These are phyloP conservation scores for Globisporangium nunn DNA, from an alignment of 352 stramenopile species.

Conservation along the genomic window DNA sequence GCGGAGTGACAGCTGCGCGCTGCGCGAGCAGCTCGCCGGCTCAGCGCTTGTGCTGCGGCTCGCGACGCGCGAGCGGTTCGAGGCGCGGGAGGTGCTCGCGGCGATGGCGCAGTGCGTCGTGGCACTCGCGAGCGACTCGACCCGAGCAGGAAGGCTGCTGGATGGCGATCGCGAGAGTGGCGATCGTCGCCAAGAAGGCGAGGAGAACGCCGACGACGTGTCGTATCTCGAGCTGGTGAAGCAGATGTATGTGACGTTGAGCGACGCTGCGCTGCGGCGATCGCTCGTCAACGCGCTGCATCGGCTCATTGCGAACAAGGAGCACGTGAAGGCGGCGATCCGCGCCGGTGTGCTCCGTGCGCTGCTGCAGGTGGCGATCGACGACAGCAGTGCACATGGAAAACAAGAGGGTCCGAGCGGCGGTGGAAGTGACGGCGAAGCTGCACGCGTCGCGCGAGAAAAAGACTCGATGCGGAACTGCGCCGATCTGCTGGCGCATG, in stretches of 20 bases:
- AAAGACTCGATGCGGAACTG: constrained; percentile 10
- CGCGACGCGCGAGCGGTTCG: constrained; percentile 20
- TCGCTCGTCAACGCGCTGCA: constrained; percentile 25
- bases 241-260: constrained; percentile 72
- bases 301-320: constrained; percentile 28
- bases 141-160: background rate
- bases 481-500: constrained; percentile 9
- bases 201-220: background rate
- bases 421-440: background rate
- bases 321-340: constrained; percentile 40
- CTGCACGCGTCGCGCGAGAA: background rate
- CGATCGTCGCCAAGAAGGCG: background rate
- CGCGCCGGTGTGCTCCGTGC: constrained; percentile 28
- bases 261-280: constrained; percentile 15
- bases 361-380: constrained; percentile 40
- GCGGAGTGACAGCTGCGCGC: background rate
- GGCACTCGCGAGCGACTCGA: constrained; percentile 9
- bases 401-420: background rate
- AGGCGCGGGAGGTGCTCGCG: constrained; percentile 21
- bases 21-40: background rate
- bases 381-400: constrained; percentile 6
- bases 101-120: constrained; percentile 36
- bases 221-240: constrained; percentile 47
- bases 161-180: background rate
- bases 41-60: background rate